These are phyloP conservation scores for Fusarium pseudonygamai DNA, from an alignment of 2,329 filamentous ascomycete genomes.

Conservation along the genomic window DNA sequence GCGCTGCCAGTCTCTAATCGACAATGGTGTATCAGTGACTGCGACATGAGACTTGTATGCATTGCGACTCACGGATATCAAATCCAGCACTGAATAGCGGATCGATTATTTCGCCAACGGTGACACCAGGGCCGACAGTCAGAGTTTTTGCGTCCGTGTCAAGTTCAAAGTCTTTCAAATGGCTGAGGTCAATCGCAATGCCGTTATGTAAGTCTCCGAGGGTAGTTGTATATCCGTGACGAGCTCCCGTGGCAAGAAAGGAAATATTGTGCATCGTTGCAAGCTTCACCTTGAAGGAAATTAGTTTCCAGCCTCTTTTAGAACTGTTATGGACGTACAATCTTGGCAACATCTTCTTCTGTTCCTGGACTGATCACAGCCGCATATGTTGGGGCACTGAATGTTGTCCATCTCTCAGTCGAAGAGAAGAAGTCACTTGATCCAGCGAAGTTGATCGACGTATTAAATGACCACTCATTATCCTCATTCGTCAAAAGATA, in stretches of 20 bases:
- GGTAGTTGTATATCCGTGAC: not conserved
- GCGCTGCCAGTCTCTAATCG: not conserved
- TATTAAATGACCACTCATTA: not conserved
- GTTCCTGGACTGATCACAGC: not conserved
- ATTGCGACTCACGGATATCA: not conserved
- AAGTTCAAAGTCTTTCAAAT: accelerated
- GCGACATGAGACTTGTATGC: accelerated
- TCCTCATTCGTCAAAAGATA: not conserved
- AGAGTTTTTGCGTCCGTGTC: not conserved
- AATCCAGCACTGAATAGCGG: accelerated
- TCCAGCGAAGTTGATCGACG: not conserved
- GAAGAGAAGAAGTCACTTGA: not conserved
- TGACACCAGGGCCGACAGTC: not conserved
- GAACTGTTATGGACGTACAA: not conserved
- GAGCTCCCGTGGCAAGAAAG: not conserved
- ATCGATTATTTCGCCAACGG: not conserved
- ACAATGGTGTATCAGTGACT: not conserved
- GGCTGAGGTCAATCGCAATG: not conserved
- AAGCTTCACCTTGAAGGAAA: accelerated
- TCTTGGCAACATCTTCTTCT: accelerated
- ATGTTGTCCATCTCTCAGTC: not conserved
- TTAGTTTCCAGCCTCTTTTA: accelerated
- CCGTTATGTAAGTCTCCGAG: accelerated
- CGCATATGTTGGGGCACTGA: not conserved
- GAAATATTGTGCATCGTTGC: not conserved